Evolutionary conservation across 2,329 filamentous ascomycete genomes (phyloP).

Genomic region (Westerdykella aurantiaca): DNA sequence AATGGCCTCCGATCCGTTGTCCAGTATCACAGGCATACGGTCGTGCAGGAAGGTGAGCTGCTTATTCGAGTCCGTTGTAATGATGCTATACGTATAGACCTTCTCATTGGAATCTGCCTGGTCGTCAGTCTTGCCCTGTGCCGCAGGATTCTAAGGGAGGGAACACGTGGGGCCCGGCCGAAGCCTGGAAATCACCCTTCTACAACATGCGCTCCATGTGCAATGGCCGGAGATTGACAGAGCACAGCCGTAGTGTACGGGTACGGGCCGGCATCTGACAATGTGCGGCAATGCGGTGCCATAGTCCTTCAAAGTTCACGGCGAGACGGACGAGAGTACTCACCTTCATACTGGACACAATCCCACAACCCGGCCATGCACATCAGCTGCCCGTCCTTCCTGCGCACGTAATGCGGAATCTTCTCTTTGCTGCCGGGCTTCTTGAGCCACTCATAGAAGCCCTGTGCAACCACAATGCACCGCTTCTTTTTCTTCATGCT

Average conservation of each 20-base stretch:
- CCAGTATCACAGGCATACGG: conserved; percentile 89
- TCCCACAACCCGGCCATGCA: conserved; percentile 92
- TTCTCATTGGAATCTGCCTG: conserved; percentile 56
- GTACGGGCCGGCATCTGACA: not conserved
- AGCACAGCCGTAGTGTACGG: not conserved
- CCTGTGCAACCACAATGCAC: conserved; percentile 81
- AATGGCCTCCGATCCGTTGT: conserved; percentile 66
- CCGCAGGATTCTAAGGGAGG: conserved; percentile 10
- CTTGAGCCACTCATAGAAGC: conserved; percentile 96
- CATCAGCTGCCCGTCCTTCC: conserved; percentile 78
- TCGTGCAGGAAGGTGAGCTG: conserved; percentile 85
- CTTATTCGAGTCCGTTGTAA: conserved; percentile 81
- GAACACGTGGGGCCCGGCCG: conserved; percentile 14
- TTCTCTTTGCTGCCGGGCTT: conserved; percentile 70
- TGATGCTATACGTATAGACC: conserved; percentile 84
- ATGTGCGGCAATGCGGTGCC: not conserved
- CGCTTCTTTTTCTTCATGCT: conserved; percentile 85
- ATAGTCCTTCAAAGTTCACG: not conserved
- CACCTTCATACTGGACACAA: conserved; percentile 72
- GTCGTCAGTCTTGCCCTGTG: conserved; percentile 18
- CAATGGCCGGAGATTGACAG: too few species aligned
- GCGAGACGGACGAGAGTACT: conserved; percentile 8
- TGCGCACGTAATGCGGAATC: conserved; percentile 75
- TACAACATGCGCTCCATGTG: conserved; percentile 5
- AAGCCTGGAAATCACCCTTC: conserved; percentile 13